Evolutionary conservation across 768 basidiomycete species (phyloP).

Genomic region (Coprinellus micaceus): DNA sequence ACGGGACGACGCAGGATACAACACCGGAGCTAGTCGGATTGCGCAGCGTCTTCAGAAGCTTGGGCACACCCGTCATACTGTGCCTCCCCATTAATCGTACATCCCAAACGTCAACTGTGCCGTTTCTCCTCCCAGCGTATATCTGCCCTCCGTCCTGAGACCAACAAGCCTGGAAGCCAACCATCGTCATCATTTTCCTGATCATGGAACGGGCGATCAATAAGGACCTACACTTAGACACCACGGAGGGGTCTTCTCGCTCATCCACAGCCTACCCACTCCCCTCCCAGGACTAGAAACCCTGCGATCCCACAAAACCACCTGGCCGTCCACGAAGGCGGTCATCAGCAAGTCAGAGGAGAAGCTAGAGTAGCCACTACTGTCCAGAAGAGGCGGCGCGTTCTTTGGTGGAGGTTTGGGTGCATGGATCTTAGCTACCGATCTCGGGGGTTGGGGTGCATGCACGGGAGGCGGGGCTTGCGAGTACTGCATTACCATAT

Average conservation of each 20-base stretch:
- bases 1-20: conserved; percentile 85
- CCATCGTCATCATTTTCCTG: no score
- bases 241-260: conserved; percentile 93
- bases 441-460: conserved; percentile 15
- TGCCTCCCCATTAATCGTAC: conserved; percentile 73
- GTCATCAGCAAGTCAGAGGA: conserved; percentile 86
- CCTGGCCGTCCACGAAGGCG: conserved; percentile 86
- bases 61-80: conserved; percentile 62
- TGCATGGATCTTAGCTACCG: conserved; percentile 11
- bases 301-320: conserved; percentile 88
- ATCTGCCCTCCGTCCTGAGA: conserved; percentile 84
- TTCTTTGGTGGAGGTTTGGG: conserved; percentile 62
- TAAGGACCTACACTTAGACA: conserved; percentile 76
- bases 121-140: conserved; percentile 87
- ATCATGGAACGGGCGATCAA: no score
- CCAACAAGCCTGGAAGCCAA: conserved; percentile 99
- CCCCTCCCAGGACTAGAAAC: conserved; percentile 60
- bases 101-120: conserved; percentile 92
- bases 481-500: background rate
- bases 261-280: conserved; percentile 83
- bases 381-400: conserved; percentile 70
- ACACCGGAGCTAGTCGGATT: conserved; percentile 89
- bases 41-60: conserved; percentile 73
- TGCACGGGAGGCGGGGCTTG: conserved; percentile 21
- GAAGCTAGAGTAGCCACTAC: conserved; percentile 54